Conservation (phyloP, 2,329 filamentous ascomycete species). For the Fusarium sp. region DNA sequence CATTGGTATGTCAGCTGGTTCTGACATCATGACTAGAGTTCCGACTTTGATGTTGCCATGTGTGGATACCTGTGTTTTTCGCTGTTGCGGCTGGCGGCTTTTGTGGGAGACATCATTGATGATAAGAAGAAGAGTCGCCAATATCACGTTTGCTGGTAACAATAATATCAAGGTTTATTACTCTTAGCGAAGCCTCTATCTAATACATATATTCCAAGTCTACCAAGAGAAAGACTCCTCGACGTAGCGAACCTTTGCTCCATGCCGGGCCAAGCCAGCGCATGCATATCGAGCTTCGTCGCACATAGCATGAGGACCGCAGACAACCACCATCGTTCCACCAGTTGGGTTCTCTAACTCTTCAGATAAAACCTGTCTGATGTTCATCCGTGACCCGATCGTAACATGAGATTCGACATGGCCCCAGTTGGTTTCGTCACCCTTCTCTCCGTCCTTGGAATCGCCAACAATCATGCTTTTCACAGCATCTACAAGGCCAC, state of each 20-base stretch:
- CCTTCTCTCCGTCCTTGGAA: not conserved
- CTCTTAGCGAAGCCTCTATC: not conserved
- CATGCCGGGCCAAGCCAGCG: constrained; percentile 40
- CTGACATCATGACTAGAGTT: not conserved
- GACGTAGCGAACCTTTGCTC: constrained; percentile 34
- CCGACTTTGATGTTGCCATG: no score
- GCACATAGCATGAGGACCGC: constrained; percentile 44
- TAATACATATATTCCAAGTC: not conserved
- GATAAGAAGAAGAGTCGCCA: not conserved
- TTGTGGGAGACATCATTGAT: not conserved
- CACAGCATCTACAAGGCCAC: constrained; percentile 40
- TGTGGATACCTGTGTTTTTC: not conserved
- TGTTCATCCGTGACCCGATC: constrained; percentile 42
- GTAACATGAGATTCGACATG: constrained; percentile 43
- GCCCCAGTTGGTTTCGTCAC: constrained; percentile 32
- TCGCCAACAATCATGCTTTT: constrained; percentile 35
- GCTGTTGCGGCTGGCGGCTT: not conserved
- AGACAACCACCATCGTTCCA: constrained; percentile 44
- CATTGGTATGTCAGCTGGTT: not conserved
- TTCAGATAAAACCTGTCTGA: constrained; percentile 37
- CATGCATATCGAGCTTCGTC: constrained; percentile 44
- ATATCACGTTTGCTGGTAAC: not conserved
- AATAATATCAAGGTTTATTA: not conserved
- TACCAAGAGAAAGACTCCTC: constrained; percentile 38
- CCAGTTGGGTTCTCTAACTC: constrained; percentile 32